phyloP scores from a whole-genome alignment of 306 rosid species.

The Malus fusca region DNA sequence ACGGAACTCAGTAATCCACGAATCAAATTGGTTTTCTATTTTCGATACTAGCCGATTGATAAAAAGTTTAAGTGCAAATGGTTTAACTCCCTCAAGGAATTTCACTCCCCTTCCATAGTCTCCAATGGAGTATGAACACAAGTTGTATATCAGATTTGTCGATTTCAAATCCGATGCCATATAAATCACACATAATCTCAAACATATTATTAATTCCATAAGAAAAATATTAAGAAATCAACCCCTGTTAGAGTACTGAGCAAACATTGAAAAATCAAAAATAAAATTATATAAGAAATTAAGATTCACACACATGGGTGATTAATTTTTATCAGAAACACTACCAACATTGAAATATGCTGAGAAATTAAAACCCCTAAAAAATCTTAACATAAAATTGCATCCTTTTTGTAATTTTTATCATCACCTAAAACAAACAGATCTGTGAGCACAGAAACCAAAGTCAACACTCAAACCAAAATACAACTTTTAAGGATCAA shows the following conservation, averaged over 20 bases:
- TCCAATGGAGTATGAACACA: neutral
- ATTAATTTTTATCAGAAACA: neutral
- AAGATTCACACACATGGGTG: neutral
- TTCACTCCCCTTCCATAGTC: neutral
- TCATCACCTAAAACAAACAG: neutral
- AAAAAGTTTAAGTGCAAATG: too few relatives aligned
- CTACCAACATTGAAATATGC: neutral
- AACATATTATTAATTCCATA: neutral
- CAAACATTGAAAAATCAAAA: neutral
- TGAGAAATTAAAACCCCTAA: neutral
- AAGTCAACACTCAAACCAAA: neutral
- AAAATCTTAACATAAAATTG: neutral
- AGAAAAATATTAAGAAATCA: neutral
- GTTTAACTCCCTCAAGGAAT: neutral
- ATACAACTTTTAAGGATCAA: neutral
- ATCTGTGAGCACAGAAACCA: constrained; percentile 8
- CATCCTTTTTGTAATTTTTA: neutral
- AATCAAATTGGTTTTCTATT: neutral
- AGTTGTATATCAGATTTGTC: too few relatives aligned
- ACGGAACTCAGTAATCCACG: neutral
- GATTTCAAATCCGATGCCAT: neutral
- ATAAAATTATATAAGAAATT: neutral
- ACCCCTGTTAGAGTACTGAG: neutral
- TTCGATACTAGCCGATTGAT: too few relatives aligned
- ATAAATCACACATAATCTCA: neutral